A percentile compares a stretch with the other conserved stretches of the same genome.
phyloP scores from a whole-genome alignment of 108 stramenopile species.

The Cyclostephanos tholiformis region DNA sequence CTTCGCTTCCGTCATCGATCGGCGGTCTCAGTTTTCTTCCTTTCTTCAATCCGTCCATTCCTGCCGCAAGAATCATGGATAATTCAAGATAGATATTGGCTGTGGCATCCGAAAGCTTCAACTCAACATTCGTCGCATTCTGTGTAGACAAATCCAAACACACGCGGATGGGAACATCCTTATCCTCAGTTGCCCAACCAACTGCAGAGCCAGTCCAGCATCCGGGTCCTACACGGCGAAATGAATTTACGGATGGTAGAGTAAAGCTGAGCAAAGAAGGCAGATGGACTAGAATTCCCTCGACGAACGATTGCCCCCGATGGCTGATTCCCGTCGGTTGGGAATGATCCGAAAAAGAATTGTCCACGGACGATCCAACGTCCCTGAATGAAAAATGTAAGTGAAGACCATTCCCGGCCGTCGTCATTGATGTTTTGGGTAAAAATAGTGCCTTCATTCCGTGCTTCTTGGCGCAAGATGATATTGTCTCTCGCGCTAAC shows the following conservation, averaged over 20 bases:
- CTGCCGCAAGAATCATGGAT: slow-evolving; percentile 62
- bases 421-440: slow-evolving; percentile 62
- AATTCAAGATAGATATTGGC: slow-evolving; percentile 77
- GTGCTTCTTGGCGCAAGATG: slow-evolving; percentile 56
- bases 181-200: slow-evolving; percentile 79
- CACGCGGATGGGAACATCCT: slow-evolving; percentile 74
- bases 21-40: slow-evolving; percentile 49
- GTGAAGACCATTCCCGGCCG: slow-evolving; percentile 83
- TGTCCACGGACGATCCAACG: slow-evolving; percentile 20
- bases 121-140: slow-evolving; percentile 71
- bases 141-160: slow-evolving; percentile 51
- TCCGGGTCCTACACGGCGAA: slow-evolving; percentile 73
- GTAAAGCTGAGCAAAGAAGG: slow-evolving; percentile 69
- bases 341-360: slow-evolving; percentile 43
- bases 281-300: slow-evolving; percentile 75
- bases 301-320: slow-evolving; percentile 67
- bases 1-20: slow-evolving; percentile 13
- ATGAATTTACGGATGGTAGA: slow-evolving; percentile 74
- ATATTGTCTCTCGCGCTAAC: slow-evolving; percentile 72
- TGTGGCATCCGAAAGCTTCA: slow-evolving; percentile 68
- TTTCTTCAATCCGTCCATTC: slow-evolving; percentile 65
- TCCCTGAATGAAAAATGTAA: slow-evolving; percentile 72
- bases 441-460: slow-evolving; percentile 66
- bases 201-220: slow-evolving; percentile 81
- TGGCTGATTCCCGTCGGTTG: slow-evolving; percentile 34